Base-by-base conservation (phyloP, 345 rosid genomes). In the Ceriops decandra region DNA sequence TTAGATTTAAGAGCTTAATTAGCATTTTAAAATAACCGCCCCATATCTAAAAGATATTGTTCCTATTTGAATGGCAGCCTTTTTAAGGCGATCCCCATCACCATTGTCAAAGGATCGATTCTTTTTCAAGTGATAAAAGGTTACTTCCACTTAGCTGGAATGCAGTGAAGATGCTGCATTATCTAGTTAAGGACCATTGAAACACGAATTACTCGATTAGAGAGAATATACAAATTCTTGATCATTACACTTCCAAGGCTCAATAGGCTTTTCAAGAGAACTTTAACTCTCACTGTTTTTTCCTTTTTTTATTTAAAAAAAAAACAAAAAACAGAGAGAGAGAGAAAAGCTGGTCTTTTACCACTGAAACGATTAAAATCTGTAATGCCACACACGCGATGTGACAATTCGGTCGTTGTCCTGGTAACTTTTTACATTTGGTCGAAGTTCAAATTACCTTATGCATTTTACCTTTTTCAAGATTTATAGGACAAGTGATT, bases 101-200 rank as follows among this genome's bases (percentile, higher is more conserved):
- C 54, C 59, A 11, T 13, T 36, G 60, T 52, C n/a, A 62, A 42
- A 68, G 67, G 28, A 20, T 30, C 68, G 73, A 81, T 57, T 73
- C 76, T 11, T 28, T 51, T 58, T 24, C 19, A 21, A 24, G 59
- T 32, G 52, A 52, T 19, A 21, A 72, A 74, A 74, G 63, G 60
- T 52, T 20, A 27, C 1, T 35, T 22, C 72, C 74, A 68, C 69
- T 47, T 73, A 64, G 52, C 49, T 68, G 64, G 73, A 72, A 33
- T 75, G 75, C 77, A 63, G 59, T 57, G 64, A 26, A 65, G 76
- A 78, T 75, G 76, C 78, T 73, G 71, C 70, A 76, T 78, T 67
- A 70, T 75, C 68, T 60, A 53, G 66, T 66, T 2, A 65, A 77
- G 77, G 73, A 70, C 56, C 75, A 75, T 63, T 31, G 31, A 24